Evolutionary conservation across 164 flowering plant species (phyloP), one percentile per base, ranked within the genome.

Genomic region (Tetrastigma voinierianum): DNA sequence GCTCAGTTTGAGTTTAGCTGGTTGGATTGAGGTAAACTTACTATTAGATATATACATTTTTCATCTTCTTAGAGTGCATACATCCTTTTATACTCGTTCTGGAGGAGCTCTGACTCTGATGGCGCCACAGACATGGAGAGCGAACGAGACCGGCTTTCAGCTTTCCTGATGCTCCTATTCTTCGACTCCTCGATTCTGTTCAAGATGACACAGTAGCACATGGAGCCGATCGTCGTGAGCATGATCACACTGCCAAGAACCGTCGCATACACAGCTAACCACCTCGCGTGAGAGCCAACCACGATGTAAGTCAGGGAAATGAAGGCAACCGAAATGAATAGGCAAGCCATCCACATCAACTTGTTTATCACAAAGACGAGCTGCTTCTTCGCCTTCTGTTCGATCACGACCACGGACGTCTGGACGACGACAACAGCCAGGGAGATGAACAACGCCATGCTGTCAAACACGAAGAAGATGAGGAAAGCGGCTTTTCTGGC

Each of bases 361-460:
- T 93, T 96, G 86, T 96, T 96, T 58, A 96, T 96, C 58, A 90
- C 91, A 78, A 87, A 90, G 82, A 96, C 86, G 59, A 93, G 86
- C 62, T 86, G 87, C n/a, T n/a, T n/a, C n/a, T n/a, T 93, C 47
- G 90, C 91, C 68, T 85, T 89, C 62, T 85, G 86, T 77, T 90
- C 96, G 59, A 93, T 87, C 64, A n/a, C n/a, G n/a, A n/a, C n/a
- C n/a, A n/a, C n/a, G n/a, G n/a, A n/a, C n/a, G n/a, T n/a, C n/a
- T n/a, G n/a, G n/a, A n/a, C n/a, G n/a, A n/a, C n/a, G n/a, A 96
- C 99, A 40, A 96, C 98, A 14, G 99, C 99, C 72, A 96, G 80
- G n/a, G 99, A 96, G 61, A 91, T 96, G 75, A 93, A 96, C 62
- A 96, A 75, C 2, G 98, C 95, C 64, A 90, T 40, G 65, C 95